phyloP scores from a whole-genome alignment of 108 stramenopile genomes.

The Fragilaria radians region DNA sequence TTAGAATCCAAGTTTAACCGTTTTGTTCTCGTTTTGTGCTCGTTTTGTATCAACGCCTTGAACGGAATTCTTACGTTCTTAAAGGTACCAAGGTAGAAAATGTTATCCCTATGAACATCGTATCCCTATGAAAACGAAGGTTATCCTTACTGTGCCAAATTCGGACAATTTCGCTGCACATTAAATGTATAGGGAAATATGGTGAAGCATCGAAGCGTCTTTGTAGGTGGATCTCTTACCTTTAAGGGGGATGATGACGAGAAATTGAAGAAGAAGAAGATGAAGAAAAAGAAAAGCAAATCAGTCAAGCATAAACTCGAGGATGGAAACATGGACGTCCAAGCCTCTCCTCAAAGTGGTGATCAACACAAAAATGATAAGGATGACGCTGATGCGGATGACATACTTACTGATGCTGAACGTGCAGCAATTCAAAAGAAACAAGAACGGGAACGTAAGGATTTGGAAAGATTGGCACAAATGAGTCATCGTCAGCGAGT shows the following conservation, averaged over 20 bases:
- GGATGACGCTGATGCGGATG: constrained; percentile 35
- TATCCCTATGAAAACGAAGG: too few species aligned
- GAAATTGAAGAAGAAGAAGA: constrained; percentile 21
- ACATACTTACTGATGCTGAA: constrained; percentile 74
- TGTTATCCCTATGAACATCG: too few species aligned
- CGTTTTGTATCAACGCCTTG: too few species aligned
- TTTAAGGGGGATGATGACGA: constrained; percentile 55
- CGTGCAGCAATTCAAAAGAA: constrained; percentile 37
- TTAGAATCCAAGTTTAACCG: too few species aligned
- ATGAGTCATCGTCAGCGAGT: constrained; percentile 58
- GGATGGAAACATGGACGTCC: constrained; percentile 5
- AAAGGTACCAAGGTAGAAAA: too few species aligned
- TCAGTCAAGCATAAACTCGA: constrained; percentile 18
- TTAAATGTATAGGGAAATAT: too few species aligned
- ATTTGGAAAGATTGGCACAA: constrained; percentile 49
- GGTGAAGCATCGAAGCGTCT: too few species aligned
- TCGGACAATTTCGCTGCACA: too few species aligned
- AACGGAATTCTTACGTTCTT: too few species aligned
- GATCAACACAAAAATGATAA: background rate
- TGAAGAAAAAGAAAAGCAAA: constrained; percentile 15
- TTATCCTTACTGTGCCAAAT: too few species aligned
- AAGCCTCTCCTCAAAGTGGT: background rate
- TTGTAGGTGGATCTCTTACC: constrained; percentile 40
- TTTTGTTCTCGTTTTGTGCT: too few species aligned
- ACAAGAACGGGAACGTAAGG: constrained; percentile 45